Conservation (phyloP, 495 filamentous ascomycete species). For the Trichoderma virens region DNA sequence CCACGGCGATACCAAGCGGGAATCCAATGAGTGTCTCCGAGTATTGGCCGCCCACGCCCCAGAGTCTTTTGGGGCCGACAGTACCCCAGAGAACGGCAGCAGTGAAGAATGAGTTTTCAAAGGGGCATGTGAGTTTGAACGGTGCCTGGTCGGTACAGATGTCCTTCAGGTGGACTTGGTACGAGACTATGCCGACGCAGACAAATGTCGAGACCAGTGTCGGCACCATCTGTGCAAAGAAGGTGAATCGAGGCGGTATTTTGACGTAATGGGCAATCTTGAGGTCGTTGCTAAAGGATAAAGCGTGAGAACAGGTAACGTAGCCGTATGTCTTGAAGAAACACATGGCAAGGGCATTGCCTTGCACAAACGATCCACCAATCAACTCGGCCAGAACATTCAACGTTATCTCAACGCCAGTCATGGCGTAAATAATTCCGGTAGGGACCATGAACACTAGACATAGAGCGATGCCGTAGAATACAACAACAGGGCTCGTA, state of each 20-base stretch:
- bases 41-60: slow-evolving; percentile 31
- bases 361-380: slow-evolving; percentile 32
- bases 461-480: slow-evolving; percentile 36
- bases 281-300: slow-evolving; percentile 31
- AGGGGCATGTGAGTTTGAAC: slow-evolving; percentile 33
- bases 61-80: slow-evolving; percentile 36
- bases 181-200: slow-evolving; percentile 33
- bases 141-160: slow-evolving; percentile 34
- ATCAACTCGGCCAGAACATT: slow-evolving; percentile 40
- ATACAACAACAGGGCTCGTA: slow-evolving; percentile 32
- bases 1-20: slow-evolving; percentile 28
- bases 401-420: slow-evolving; percentile 33
- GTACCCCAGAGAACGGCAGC: slow-evolving; percentile 39
- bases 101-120: slow-evolving; percentile 37
- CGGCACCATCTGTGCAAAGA: slow-evolving; percentile 36
- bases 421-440: slow-evolving; percentile 37
- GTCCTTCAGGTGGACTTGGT: slow-evolving; percentile 29
- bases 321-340: slow-evolving; percentile 39
- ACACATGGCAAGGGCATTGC: slow-evolving; percentile 37
- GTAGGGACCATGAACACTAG: slow-evolving; percentile 35
- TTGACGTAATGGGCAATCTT: slow-evolving; percentile 38
- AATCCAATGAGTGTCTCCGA: slow-evolving; percentile 29
- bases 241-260: slow-evolving; percentile 35
- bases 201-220: slow-evolving; percentile 33
- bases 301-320: slow-evolving; percentile 32